phyloP scores from a whole-genome alignment of 257 asterid genomes.

The Jacaranda copaia region DNA sequence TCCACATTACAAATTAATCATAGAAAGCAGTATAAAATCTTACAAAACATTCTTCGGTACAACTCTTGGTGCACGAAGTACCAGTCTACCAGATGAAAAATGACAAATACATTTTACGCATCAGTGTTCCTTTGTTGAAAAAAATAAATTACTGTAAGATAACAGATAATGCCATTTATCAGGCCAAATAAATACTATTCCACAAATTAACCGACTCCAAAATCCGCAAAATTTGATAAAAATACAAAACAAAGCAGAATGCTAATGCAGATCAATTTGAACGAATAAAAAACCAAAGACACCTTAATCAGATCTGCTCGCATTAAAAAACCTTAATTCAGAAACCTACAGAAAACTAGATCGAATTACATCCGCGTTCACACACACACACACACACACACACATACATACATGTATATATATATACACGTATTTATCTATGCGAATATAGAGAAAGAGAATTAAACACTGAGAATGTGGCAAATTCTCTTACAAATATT shows the following conservation, averaged over 20 bases:
- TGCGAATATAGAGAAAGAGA: background rate
- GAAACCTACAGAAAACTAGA: slow-evolving; percentile 15
- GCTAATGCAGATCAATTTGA: slow-evolving; percentile 28
- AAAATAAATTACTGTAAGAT: background rate
- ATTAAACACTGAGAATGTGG: slow-evolving; percentile 24
- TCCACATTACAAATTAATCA: slow-evolving; percentile 14
- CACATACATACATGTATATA: too few relatives aligned
- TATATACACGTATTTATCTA: background rate
- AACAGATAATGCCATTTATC: slow-evolving; percentile 5
- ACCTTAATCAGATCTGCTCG: slow-evolving; percentile 11
- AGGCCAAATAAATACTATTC: background rate
- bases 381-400: background rate
- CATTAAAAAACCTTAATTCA: background rate
- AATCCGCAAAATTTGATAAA: slow-evolving; percentile 30
- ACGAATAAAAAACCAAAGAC: background rate
- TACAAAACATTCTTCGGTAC: background rate
- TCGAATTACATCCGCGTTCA: slow-evolving; percentile 17
- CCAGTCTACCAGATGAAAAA: background rate
- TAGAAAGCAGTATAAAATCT: background rate
- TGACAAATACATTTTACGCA: background rate
- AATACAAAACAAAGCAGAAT: slow-evolving; percentile 21
- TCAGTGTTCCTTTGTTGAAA: background rate
- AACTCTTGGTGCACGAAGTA: slow-evolving; percentile 22
- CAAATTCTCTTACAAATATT: slow-evolving; percentile 37
- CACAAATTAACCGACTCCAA: slow-evolving; percentile 15